A percentile compares a stretch with the other conserved stretches of the same genome.
phyloP scores from a whole-genome alignment of 345 rosid genomes.

The Hibiscus trionum region DNA sequence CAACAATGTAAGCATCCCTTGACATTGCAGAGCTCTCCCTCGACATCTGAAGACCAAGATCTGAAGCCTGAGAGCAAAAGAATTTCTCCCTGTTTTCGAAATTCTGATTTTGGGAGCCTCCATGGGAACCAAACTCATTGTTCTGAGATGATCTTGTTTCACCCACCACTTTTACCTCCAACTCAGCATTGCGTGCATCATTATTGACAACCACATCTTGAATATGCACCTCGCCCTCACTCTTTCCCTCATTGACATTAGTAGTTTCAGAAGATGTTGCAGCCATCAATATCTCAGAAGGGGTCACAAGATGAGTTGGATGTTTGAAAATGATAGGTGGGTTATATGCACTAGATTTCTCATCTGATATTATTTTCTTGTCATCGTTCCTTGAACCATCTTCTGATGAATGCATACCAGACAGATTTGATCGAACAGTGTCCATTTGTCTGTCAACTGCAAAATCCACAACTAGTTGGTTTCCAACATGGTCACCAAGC shows the following conservation, averaged over 20 bases:
- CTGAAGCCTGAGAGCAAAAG: neutral
- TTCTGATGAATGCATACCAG: conserved; percentile 31
- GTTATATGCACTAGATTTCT: conserved; percentile 33
- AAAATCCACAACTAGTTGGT: conserved; percentile 36
- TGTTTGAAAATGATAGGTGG: conserved; percentile 46
- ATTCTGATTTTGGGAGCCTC: neutral
- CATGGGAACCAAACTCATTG: conserved; percentile 35
- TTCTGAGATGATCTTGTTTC: conserved; percentile 42
- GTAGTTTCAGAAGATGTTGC: conserved; percentile 46
- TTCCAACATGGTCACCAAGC: conserved; percentile 35
- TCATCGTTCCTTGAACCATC: conserved; percentile 41
- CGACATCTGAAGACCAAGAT: neutral
- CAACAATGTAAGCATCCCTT: neutral
- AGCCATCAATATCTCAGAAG: conserved; percentile 65
- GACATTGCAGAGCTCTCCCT: neutral
- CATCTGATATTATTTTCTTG: conserved; percentile 36
- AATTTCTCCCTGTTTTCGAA: neutral
- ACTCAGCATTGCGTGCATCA: conserved; percentile 35
- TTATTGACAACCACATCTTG: conserved; percentile 39
- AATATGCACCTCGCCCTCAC: conserved; percentile 35
- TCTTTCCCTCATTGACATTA: conserved; percentile 31
- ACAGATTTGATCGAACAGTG: conserved; percentile 21
- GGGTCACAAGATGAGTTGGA: conserved; percentile 84
- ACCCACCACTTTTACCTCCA: conserved; percentile 60
- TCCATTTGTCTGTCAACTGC: conserved; percentile 55